Evolutionary conservation across 2,329 filamentous ascomycete species (phyloP), one percentile per base, ranked within the genome.

Genomic region (Beauveria sp.): DNA sequence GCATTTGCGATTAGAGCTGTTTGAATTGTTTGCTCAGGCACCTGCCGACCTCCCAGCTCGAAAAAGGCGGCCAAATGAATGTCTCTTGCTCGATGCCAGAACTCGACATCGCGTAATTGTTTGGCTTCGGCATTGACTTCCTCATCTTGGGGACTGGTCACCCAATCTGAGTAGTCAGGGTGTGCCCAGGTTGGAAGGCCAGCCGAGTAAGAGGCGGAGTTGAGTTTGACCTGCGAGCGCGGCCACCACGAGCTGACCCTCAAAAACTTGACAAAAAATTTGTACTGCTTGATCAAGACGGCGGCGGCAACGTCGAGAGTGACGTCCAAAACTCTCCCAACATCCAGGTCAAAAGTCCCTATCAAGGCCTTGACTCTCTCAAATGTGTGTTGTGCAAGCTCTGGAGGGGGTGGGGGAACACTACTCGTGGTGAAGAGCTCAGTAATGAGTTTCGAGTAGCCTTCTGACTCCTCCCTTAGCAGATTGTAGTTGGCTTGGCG

Each of bases 161-260:
- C 77, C 81, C 84, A 90, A 8, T 82, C 80, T 5, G 80, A 71
- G 51, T 86, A 90, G 16, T 84, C 85, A 12, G 93, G 92, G 26
- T 90, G 77, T 16, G 93, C 93, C 93, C 95, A 97, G 30, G 80
- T 79, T 0, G 93, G 95, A n/a, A 98, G 78, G 0, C 90, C 88
- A 3, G 83, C 82, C 16, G 83, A 77, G 53, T 82, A 82, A 20
- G 79, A 74, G 40, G 71, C 71, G 12, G 76, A 71, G 50, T 71
- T 69, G 42, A 76, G 71, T 66, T 82, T 72, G 16, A 71, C 64
- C 26, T 73, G 80, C 55, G 84, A 85, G 55, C 87, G 86, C 1
- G 95, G 95, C 95, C 95, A 99, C 95, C 95, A 99, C 26, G 93
- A 96, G 76, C 93, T 98, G 62, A 87, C 86, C 62, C 93, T 84